Conservation (phyloP, 2,329 filamentous ascomycete genomes). For the Talaromyces verruculosus region DNA sequence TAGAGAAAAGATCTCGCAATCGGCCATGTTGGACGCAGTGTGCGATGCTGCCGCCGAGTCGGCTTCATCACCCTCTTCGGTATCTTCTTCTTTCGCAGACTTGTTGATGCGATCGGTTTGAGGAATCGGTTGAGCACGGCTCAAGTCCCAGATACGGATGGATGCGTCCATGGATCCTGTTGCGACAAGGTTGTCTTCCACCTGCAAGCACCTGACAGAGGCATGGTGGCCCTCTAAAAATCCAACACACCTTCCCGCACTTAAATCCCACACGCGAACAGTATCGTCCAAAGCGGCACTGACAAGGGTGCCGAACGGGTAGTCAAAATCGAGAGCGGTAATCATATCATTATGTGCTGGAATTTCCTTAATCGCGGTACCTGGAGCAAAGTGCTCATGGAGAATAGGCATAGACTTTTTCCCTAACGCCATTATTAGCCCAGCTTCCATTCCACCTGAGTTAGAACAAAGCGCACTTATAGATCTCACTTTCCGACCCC, state of each 20-base stretch:
- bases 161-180: conserved; percentile 95
- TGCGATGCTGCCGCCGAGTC: conserved; percentile 66
- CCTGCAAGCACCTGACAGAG: conserved; percentile 86
- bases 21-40: conserved; percentile 72
- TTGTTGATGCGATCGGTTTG: conserved; percentile 57
- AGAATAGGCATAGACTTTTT: conserved; percentile 83
- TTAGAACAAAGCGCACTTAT: conserved; percentile 35
- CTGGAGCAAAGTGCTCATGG: conserved; percentile 91
- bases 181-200: conserved; percentile 92
- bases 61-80: conserved; percentile 46
- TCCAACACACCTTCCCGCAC: conserved; percentile 87
- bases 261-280: conserved; percentile 94
- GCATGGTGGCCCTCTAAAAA: conserved; percentile 90
- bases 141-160: conserved; percentile 92
- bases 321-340: conserved; percentile 91
- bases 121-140: conserved; percentile 76
- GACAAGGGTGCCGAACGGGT: conserved; percentile 94
- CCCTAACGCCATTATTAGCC: conserved; percentile 41
- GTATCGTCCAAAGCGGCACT: conserved; percentile 90
- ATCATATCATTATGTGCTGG: conserved; percentile 85
- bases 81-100: conserved; percentile 46
- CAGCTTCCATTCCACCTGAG: not conserved
- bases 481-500: conserved; percentile 50
- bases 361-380: conserved; percentile 82
- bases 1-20: conserved; percentile 85